Percentiles rank a stretch among this genome's conserved stretches.
Evolutionary conservation across 2,329 filamentous ascomycete genomes (phyloP).

Genomic region (Cladosporium oxysporum): DNA sequence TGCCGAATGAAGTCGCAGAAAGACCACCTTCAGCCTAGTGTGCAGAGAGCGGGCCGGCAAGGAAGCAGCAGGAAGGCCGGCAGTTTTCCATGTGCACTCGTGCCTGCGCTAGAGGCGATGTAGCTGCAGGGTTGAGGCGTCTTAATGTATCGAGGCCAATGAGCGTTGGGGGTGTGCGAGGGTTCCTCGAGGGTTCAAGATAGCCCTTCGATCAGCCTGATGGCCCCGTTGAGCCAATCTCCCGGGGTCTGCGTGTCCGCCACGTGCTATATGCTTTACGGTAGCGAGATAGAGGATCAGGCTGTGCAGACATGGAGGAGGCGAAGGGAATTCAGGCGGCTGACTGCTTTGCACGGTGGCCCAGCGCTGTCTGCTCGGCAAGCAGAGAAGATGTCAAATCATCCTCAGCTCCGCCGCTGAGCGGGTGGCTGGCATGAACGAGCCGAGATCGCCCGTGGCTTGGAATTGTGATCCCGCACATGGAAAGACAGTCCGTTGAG

Average conservation of each 20-base stretch:
- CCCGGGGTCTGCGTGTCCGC: slow-evolving; percentile 8
- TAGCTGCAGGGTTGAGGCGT: slow-evolving; percentile 1
- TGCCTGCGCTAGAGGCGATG: slow-evolving; percentile 15
- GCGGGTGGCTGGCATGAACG: neutral
- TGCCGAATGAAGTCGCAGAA: slow-evolving; percentile 10
- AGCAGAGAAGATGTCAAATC: neutral
- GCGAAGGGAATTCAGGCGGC: neutral
- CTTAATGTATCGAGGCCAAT: slow-evolving; percentile 3
- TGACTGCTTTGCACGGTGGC: neutral
- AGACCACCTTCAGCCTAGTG: neutral
- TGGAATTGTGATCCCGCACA: neutral
- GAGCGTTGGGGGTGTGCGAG: neutral
- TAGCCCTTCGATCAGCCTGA: neutral
- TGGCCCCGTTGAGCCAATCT: neutral
- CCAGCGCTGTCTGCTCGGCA: neutral
- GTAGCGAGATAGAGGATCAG: neutral
- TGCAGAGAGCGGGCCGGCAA: slow-evolving; percentile 4
- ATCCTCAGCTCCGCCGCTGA: slow-evolving; percentile 4
- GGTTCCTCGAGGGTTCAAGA: neutral
- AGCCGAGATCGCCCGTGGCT: neutral
- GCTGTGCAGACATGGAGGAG: neutral
- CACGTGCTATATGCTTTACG: slow-evolving; percentile 4
- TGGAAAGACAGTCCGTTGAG: neutral
- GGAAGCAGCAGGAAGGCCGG: slow-evolving; percentile 1
- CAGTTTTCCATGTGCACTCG: slow-evolving; percentile 5